phyloP scores from a whole-genome alignment of 768 basidiomycete genomes.

The Boletus sp. region DNA sequence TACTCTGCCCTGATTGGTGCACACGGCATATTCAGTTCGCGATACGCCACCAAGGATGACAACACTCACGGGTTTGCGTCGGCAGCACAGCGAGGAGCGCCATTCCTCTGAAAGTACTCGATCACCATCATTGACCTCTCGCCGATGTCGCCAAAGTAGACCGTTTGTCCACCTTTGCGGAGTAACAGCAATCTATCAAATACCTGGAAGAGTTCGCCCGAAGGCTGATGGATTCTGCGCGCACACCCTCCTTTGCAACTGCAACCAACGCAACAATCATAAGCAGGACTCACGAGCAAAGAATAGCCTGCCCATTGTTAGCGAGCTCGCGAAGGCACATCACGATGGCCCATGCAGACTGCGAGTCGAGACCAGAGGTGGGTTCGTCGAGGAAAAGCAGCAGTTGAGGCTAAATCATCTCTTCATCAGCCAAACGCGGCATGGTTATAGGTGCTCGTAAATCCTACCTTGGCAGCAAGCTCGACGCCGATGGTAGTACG shows the following conservation, averaged over 20 bases:
- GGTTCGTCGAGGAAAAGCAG: conserved; percentile 61
- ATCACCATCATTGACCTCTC: conserved; percentile 21
- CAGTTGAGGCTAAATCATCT: conserved; percentile 34
- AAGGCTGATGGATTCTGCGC: conserved; percentile 33
- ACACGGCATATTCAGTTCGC: background rate
- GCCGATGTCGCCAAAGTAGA: conserved; percentile 57
- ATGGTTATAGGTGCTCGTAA: fast-evolving
- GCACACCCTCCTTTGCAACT: background rate
- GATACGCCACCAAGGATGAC: background rate
- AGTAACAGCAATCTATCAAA: conserved; percentile 52
- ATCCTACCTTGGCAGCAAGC: conserved; percentile 48
- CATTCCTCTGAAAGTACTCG: conserved; percentile 24
- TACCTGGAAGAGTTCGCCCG: conserved; percentile 47
- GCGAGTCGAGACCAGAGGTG: conserved; percentile 53
- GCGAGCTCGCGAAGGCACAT: conserved; percentile 50
- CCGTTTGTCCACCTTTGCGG: conserved; percentile 55
- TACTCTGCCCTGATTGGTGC: conserved; percentile 39
- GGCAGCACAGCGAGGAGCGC: conserved; percentile 14
- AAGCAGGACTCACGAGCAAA: conserved; percentile 44
- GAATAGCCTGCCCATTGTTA: conserved; percentile 51
- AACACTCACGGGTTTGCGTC: conserved; percentile 25
- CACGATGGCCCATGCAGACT: conserved; percentile 49
- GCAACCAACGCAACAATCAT: background rate
- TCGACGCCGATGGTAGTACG: conserved; percentile 60
- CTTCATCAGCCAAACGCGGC: background rate